phyloP scores from a whole-genome alignment of 108 stramenopile genomes.

The Schizochytrium sp. region DNA sequence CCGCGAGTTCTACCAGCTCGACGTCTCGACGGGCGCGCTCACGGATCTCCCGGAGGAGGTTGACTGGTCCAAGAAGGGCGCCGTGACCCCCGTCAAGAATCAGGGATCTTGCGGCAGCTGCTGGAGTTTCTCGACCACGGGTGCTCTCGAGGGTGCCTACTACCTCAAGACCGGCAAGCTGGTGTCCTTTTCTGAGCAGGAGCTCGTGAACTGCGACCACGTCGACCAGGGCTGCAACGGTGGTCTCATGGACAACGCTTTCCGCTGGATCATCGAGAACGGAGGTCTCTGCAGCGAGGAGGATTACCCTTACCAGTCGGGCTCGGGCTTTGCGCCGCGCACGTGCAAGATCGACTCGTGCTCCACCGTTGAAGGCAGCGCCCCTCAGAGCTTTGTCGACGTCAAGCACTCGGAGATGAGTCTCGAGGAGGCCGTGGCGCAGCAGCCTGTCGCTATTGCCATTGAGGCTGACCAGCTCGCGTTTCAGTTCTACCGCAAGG shows the following conservation, averaged over 20 bases:
- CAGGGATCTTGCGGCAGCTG: conserved; percentile 80
- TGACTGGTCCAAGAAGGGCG: conserved; percentile 71
- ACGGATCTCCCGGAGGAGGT: conserved; percentile 31
- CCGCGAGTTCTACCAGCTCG: conserved; percentile 13
- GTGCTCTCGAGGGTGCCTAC: conserved; percentile 80
- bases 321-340: conserved; percentile 22
- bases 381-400: conserved; percentile 62
- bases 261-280: conserved; percentile 68
- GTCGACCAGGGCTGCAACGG: conserved; percentile 79
- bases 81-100: conserved; percentile 78
- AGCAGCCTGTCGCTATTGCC: conserved; percentile 47
- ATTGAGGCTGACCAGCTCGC: conserved; percentile 37
- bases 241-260: conserved; percentile 89
- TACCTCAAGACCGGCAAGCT: conserved; percentile 61
- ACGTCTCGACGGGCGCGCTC: neutral
- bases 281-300: conserved; percentile 74
- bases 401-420: conserved; percentile 63
- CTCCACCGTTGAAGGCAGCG: conserved; percentile 62
- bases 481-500: conserved; percentile 39
- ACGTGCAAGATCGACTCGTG: conserved; percentile 37
- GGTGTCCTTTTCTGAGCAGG: conserved; percentile 74
- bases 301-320: conserved; percentile 75
- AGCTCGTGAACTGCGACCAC: conserved; percentile 74
- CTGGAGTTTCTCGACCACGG: conserved; percentile 92
- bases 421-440: conserved; percentile 52